A percentile compares a stretch with the other conserved stretches of the same genome.
Evolutionary conservation across 139 green algal species (phyloP).

Genomic region (Chlamydomonas incerta): DNA sequence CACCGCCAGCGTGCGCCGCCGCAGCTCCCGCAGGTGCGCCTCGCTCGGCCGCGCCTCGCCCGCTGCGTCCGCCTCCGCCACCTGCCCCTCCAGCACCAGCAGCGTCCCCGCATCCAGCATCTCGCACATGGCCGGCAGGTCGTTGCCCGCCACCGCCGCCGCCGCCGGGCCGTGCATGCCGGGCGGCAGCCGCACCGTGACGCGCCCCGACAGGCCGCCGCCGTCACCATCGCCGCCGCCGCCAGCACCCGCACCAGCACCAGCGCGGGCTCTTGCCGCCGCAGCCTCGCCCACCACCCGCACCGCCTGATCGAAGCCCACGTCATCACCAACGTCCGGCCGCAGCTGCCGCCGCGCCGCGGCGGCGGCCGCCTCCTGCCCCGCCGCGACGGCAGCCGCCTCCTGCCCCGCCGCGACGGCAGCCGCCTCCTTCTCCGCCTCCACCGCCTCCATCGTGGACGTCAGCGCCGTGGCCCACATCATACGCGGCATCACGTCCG

Average conservation of each 20-base stretch:
- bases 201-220: too few species aligned
- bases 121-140: neutral
- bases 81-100: too few species aligned
- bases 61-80: neutral
- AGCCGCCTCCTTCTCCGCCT: neutral
- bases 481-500: constrained; percentile 3
- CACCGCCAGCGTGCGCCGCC: neutral
- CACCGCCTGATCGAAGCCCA: too few species aligned
- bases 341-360: too few species aligned
- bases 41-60: neutral
- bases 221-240: too few species aligned
- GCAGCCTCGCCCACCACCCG: too few species aligned
- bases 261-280: too few species aligned
- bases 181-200: too few species aligned
- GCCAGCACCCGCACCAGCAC: too few species aligned
- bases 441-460: too few species aligned
- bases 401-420: neutral
- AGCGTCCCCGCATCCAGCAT: neutral
- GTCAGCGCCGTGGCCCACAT: neutral
- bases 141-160: neutral
- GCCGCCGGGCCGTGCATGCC: too few species aligned
- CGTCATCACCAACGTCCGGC: too few species aligned
- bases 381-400: neutral
- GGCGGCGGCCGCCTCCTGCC: neutral
- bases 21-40: neutral